A percentile compares a stretch with the other conserved stretches of the same genome.
phyloP scores from a whole-genome alignment of 768 basidiomycete genomes.

The Boletus subparvulus region DNA sequence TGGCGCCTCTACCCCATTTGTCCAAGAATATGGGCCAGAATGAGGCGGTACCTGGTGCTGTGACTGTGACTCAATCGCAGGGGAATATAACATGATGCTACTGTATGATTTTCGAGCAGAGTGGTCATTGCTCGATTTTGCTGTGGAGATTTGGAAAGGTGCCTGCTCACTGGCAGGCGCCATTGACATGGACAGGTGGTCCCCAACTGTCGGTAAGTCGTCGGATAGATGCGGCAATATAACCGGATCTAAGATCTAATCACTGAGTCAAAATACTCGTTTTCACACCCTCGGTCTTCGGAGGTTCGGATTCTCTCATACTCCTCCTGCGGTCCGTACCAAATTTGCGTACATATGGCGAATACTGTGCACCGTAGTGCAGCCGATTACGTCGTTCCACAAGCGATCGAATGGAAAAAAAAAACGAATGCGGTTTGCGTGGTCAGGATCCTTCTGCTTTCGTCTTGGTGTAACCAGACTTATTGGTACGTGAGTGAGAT shows the following conservation, averaged over 20 bases:
- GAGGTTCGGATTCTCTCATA: not conserved
- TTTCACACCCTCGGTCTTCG: not conserved
- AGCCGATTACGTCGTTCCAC: conserved; percentile 10
- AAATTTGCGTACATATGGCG: conserved; percentile 1
- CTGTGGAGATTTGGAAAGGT: too few relatives aligned
- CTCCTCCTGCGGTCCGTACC: not conserved
- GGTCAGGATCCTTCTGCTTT: conserved; percentile 3
- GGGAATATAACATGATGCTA: too few relatives aligned
- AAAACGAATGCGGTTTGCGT: not conserved
- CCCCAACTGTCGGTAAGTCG: too few relatives aligned
- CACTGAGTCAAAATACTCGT: not conserved
- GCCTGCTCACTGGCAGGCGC: too few relatives aligned
- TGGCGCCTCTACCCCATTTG: not conserved
- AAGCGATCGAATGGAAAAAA: conserved; percentile 5
- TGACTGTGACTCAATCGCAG: too few relatives aligned
- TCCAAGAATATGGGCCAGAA: too few relatives aligned
- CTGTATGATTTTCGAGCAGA: too few relatives aligned
- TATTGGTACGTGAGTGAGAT: conserved; percentile 3
- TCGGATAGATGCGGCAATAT: too few relatives aligned
- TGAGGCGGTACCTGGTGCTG: too few relatives aligned
- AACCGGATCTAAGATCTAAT: too few relatives aligned
- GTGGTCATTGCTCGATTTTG: too few relatives aligned
- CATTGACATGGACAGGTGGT: too few relatives aligned
- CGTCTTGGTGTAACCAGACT: not conserved
- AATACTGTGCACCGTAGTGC: not conserved